Base-by-base conservation (phyloP, 306 rosid species). In the Potentilla sterilis region DNA sequence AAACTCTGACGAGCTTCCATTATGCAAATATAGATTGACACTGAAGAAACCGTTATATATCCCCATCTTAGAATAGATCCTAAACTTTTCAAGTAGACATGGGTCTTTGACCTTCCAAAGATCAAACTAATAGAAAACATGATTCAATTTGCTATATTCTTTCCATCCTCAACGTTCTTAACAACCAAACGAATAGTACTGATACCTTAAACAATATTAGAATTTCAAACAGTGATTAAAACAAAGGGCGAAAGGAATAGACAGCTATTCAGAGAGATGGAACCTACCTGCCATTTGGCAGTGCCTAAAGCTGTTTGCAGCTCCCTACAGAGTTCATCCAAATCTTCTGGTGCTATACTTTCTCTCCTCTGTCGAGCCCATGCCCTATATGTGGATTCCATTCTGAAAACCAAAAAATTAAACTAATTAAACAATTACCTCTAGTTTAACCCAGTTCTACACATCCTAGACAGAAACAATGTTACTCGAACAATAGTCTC, bases 241-340 rank as follows among this genome's bases (percentile, higher is more conserved):
- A 28, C 43, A 15, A 55, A 43, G 19, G 11, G 19, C 69, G 1
- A 69, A 6, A 73, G n/a, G 21, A 40, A 49, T 28, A 32, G n/a
- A 15, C 4, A 16, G 77, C 54, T 24, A 42, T 22, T n/a, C 47
- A 38, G 76, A 38, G 21, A 54, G 24, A 24, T 72, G 58, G 24
- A 55, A 78, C 83, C 35, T 76, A 95, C 98, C 96, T 95, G 97
- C 98, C 98, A 95, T 84, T 95, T 95, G 10, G 98, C 97, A 28
- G 97, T 92, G 58, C 97, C 98, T 77, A 95, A 79, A 80, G 98
- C 90, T 83, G 97, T 92, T 90, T 92, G 97, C 71, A 95, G 78
- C 86, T 92, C 97, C 82, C 93, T 88, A 78, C 88, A 77, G 48
- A 86, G 87, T 83, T 84, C 93, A 82, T 95, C 87, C 75, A 90